These are phyloP conservation scores for Taphrina deformans DNA, from an alignment of 1,139 yeast genomes.

Conservation along the genomic window DNA sequence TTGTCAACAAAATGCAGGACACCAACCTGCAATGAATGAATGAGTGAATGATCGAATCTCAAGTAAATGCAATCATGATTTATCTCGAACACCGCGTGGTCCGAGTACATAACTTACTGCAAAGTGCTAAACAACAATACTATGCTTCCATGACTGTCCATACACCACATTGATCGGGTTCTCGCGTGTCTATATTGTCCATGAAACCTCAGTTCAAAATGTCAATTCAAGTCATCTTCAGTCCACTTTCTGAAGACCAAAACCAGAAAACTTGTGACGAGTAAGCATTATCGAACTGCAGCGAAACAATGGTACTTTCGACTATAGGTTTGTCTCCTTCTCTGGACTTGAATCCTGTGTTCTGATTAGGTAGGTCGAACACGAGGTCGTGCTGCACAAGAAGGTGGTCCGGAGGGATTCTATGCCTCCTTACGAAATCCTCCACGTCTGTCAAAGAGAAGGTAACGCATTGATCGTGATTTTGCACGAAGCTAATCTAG, in stretches of 20 bases:
- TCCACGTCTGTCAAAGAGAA: not conserved
- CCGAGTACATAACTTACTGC: not conserved
- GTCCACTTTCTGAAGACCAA: too few relatives aligned
- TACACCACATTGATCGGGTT: not conserved
- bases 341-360: too few relatives aligned
- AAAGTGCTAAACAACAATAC: not conserved
- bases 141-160: not conserved
- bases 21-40: not conserved
- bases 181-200: not conserved
- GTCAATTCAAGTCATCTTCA: too few relatives aligned
- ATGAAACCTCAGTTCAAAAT: too few relatives aligned
- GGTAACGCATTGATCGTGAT: not conserved
- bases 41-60: not conserved
- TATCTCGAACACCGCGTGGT: not conserved
- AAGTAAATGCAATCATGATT: not conserved
- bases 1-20: too few relatives aligned
- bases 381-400: slow-evolving; percentile 11
- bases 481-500: not conserved
- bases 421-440: not conserved
- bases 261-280: too few relatives aligned
- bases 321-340: not conserved
- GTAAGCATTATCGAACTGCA: too few relatives aligned
- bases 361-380: not conserved
- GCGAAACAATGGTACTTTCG: not conserved
- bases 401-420: not conserved